Conservation (phyloP, 306 rosid genomes). For the Lathyrus tuberosus region DNA sequence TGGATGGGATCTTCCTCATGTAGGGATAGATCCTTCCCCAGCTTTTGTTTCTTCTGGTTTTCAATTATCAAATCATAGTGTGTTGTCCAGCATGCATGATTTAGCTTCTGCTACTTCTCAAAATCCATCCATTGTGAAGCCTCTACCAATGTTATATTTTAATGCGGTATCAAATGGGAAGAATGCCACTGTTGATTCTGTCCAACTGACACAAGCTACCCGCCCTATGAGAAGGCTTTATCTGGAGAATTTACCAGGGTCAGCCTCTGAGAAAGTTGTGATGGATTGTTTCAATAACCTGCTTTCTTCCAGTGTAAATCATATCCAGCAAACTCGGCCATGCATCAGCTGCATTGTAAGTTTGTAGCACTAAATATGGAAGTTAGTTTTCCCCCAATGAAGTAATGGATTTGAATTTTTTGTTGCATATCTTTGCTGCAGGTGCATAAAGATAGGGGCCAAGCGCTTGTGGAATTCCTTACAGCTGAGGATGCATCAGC, state of each 20-base stretch:
- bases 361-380: constrained; percentile 33
- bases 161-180: constrained; percentile 52
- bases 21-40: constrained; percentile 52
- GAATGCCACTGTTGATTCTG: constrained; percentile 61
- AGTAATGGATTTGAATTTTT: constrained; percentile 39
- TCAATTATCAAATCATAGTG: constrained; percentile 50
- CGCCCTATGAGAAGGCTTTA: constrained; percentile 93
- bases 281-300: constrained; percentile 75
- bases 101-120: constrained; percentile 48
- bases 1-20: constrained; percentile 79
- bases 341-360: constrained; percentile 93
- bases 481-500: constrained; percentile 88
- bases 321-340: constrained; percentile 70
- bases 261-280: constrained; percentile 75
- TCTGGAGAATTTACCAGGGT: constrained; percentile 82
- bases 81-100: constrained; percentile 54
- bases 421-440: constrained; percentile 50
- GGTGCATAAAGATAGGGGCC: constrained; percentile 82
- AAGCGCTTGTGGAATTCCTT: constrained; percentile 91
- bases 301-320: constrained; percentile 61
- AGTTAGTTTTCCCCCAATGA: constrained; percentile 11
- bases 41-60: constrained; percentile 55
- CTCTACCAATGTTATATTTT: constrained; percentile 44
- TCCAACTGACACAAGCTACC: constrained; percentile 92
- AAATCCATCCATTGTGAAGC: constrained; percentile 49